phyloP scores from a whole-genome alignment of 495 filamentous ascomycete species.

The Baudoinia panamericana region DNA sequence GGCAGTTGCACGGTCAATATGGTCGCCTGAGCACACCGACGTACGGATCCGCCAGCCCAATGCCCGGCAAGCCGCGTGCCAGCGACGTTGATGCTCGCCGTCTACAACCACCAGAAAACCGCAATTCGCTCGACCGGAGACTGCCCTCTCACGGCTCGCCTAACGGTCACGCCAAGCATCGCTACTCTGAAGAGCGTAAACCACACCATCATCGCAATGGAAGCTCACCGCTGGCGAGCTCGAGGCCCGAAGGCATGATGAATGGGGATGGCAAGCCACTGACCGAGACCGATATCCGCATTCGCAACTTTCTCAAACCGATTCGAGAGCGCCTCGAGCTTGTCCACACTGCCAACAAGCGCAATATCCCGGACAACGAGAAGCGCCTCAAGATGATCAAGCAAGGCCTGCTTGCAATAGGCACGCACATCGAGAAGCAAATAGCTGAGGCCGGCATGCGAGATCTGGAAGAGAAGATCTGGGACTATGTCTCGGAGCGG shows the following conservation, averaged over 20 bases:
- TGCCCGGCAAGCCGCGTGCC: slow-evolving; percentile 9
- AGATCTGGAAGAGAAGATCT: slow-evolving; percentile 21
- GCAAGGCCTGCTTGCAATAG: slow-evolving; percentile 36
- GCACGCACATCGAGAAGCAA: slow-evolving; percentile 36
- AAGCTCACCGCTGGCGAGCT: slow-evolving; percentile 1
- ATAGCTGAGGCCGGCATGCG: slow-evolving; percentile 26
- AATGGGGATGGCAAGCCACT: slow-evolving; percentile 17
- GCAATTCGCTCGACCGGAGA: slow-evolving; percentile 22
- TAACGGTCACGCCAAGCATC: slow-evolving; percentile 35
- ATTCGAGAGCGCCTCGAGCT: slow-evolving; percentile 45
- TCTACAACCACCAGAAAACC: not conserved
- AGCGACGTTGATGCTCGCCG: slow-evolving; percentile 6
- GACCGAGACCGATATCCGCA: slow-evolving; percentile 35
- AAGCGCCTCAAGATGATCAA: slow-evolving; percentile 45
- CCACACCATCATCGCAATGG: slow-evolving; percentile 14
- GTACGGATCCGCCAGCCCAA: slow-evolving; percentile 11
- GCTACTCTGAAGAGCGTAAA: slow-evolving; percentile 25
- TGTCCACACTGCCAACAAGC: slow-evolving; percentile 49
- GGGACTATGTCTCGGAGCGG: slow-evolving; percentile 25
- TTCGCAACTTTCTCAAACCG: slow-evolving; percentile 46
- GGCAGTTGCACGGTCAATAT: slow-evolving; percentile 7
- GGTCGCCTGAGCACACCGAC: slow-evolving; percentile 17
- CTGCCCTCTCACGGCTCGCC: slow-evolving; percentile 40
- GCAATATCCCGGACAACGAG: slow-evolving; percentile 46
- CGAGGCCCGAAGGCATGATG: not conserved